These are phyloP conservation scores for Capsicum chinense DNA, from an alignment of 257 asterid species.

Conservation along the genomic window DNA sequence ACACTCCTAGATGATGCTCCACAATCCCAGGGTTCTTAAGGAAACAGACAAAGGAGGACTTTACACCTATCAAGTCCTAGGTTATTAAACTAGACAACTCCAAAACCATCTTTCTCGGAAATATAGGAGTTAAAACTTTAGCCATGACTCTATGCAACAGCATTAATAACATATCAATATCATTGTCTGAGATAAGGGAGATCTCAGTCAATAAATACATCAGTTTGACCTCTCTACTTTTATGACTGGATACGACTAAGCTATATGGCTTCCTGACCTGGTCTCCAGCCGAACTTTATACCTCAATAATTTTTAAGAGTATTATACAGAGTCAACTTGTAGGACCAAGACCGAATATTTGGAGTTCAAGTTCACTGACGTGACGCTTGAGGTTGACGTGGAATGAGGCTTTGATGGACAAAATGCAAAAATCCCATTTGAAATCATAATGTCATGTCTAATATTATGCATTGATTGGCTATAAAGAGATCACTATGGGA, in stretches of 20 bases:
- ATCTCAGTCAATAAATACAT: neutral
- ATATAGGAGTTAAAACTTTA: neutral
- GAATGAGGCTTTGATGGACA: too few relatives aligned
- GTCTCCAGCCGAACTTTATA: too few relatives aligned
- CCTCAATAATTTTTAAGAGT: too few relatives aligned
- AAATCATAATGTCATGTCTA: neutral
- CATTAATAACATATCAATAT: neutral
- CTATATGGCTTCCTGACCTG: too few relatives aligned
- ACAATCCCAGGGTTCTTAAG: neutral
- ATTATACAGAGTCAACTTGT: too few relatives aligned
- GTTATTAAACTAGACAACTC: neutral
- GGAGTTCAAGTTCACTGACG: too few relatives aligned
- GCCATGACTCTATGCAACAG: neutral
- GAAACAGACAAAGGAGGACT: neutral
- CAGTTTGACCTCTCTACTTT: constrained; percentile 8
- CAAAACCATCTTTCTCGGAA: neutral
- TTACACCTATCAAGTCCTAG: neutral
- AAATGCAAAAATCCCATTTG: neutral
- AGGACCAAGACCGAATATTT: too few relatives aligned
- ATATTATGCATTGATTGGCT: neutral
- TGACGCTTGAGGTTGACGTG: too few relatives aligned
- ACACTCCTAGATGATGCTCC: neutral
- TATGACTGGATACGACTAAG: too few relatives aligned
- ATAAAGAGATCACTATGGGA: neutral
- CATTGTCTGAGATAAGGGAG: neutral